Evolutionary conservation across 2,329 filamentous ascomycete genomes (phyloP), one percentile per base, ranked within the genome.

Genomic region (Leptodontidium sp.): DNA sequence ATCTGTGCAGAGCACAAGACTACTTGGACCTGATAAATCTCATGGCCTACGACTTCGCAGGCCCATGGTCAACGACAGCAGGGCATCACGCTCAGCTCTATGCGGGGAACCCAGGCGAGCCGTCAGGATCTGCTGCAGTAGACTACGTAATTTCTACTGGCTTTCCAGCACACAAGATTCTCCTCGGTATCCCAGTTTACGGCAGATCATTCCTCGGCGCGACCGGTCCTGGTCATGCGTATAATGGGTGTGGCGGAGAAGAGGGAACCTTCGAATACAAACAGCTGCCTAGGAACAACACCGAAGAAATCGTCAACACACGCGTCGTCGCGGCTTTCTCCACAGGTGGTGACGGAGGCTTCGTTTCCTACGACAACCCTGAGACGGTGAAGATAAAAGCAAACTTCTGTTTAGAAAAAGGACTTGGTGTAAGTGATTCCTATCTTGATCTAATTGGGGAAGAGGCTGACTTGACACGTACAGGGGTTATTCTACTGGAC

Each of bases 401-500:
- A 1, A 82, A 84, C 7, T 95, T 90, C 78, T 92, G 90, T 78
- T 90, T 88, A 75, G 86, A 91, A 74, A 90, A 90, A 74, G 86
- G 87, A 35, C 82, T 96, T 21, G 92, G 90, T 35, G 86, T 88
- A 69, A 69, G 77, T 72, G 24, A n/a, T 24, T 11, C 29, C 26
- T 59, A 45, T 40, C 24, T 35, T 24, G 2, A 38, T 8, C n/a
- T 35, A 26, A 32, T 64, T 43, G 9, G 35, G 4, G 6, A 2
- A n/a, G 61, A 32, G 29, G 29, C 29, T 32, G 29, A 32, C 29
- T 35, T 72, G 53, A 69, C 59, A 55, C 17, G 43, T 62, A 35
- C 73, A 89, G 87, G 93, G 93, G 0, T 80, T 96, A 9, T 95
- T 94, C 78, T 96, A 94, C 79, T 94, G 91, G 91, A 89, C 91